Evolutionary conservation across 148 eudicot genomes (phyloP).

Genomic region (Spergularia bocconei): DNA sequence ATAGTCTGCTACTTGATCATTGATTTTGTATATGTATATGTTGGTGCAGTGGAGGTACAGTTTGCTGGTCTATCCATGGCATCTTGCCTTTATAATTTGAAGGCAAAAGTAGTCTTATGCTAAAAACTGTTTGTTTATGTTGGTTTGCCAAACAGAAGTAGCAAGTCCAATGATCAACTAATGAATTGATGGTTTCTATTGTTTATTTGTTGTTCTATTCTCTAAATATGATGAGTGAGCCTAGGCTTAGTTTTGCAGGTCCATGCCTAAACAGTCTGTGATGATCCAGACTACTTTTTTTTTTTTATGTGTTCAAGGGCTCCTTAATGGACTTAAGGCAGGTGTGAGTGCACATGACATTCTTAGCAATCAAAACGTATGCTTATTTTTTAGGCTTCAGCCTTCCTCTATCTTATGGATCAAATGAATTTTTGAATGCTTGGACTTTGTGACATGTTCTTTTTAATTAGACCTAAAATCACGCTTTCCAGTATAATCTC

Average conservation of each 20-base stretch:
- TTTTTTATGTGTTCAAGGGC: too few relatives aligned
- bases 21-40: conserved; percentile 15
- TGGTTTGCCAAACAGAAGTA: background rate
- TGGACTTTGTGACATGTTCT: background rate
- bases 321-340: too few relatives aligned
- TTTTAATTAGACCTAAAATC: background rate
- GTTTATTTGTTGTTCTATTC: background rate
- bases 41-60: conserved; percentile 77
- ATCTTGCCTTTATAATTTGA: conserved; percentile 64
- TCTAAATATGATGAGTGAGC: conserved; percentile 8
- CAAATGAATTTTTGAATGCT: conserved; percentile 5
- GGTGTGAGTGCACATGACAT: too few relatives aligned
- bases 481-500: background rate
- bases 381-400: conserved; percentile 4
- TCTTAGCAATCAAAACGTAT: too few relatives aligned
- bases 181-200: background rate
- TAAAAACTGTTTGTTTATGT: conserved; percentile 11
- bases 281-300: too few relatives aligned
- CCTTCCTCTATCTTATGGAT: background rate
- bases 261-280: conserved; percentile 78
- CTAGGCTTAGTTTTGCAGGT: conserved; percentile 48
- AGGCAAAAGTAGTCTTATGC: conserved; percentile 61
- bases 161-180: too few relatives aligned
- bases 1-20: background rate
- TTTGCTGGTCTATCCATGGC: conserved; percentile 87